These are phyloP conservation scores for Chlamydomonas schloesseri DNA, from an alignment of 139 green algal species.

Conservation along the genomic window DNA sequence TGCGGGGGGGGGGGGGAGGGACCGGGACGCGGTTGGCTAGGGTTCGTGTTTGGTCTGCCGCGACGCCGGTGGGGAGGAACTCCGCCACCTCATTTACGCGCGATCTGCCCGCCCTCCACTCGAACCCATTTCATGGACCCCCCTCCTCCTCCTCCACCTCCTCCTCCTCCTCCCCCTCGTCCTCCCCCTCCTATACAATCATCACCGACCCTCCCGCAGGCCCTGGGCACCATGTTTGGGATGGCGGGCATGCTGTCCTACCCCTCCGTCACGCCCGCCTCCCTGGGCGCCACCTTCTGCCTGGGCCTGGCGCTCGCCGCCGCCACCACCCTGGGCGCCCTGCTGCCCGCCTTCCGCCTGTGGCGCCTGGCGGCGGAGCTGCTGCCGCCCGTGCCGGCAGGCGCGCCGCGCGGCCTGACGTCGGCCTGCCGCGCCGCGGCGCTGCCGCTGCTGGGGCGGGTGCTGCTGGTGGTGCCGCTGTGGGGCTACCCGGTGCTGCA, in stretches of 20 bases:
- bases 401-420: too few species aligned
- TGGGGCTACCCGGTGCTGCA: slow-evolving; percentile 23
- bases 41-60: too few species aligned
- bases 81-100: too few species aligned
- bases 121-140: too few species aligned
- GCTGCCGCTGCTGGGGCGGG: background rate
- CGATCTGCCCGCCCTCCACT: too few species aligned
- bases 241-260: slow-evolving; percentile 11
- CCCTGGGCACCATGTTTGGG: slow-evolving; percentile 1
- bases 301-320: background rate
- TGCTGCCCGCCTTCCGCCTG: slow-evolving; percentile 7
- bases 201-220: background rate
- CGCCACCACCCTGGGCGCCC: slow-evolving; percentile 5
- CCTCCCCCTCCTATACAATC: too few species aligned
- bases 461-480: background rate
- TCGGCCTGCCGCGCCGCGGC: background rate
- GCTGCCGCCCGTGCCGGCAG: background rate
- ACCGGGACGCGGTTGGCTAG: too few species aligned
- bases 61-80: too few species aligned
- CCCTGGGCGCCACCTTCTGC: slow-evolving; percentile 2
- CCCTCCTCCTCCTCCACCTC: too few species aligned
- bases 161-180: too few species aligned
- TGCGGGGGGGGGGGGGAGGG: too few species aligned
- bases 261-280: slow-evolving; percentile 1
- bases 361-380: background rate